Base-by-base conservation (phyloP, 305 asterid species). In the Solanum hybrid region DNA sequence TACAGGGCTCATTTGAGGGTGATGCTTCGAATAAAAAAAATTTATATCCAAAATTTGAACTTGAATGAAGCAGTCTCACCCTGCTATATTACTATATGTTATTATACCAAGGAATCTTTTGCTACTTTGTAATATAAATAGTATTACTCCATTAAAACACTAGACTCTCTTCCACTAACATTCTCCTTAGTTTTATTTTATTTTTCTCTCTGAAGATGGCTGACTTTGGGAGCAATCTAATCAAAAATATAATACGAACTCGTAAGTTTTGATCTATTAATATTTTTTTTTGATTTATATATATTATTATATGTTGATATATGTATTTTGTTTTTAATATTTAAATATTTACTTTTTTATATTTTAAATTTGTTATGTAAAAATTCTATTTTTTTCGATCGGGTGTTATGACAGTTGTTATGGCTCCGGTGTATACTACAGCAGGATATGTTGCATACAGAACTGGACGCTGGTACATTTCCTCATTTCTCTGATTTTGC, bases 401-500 rank as follows among this genome's bases (percentile, higher is more conserved):
- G 1, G 0, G 1, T 76, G 17, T 9, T 42, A 45, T 82, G 72
- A 19, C 87, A 82, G 73, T 82, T 82, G 4, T 82, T 27, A 82
- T 82, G 87, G 87, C 82, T 82, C 73, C 73, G 13, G 73, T 82
- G 17, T 82, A 82, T 82, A 17, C 87, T 9, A 82, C 87, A 45
- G 87, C 87, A 3, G 87, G 87, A 9, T 82, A 82, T 31, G 0
- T 82, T 17, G 73, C 40, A 15, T 82, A 82, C 72, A 82, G 87
- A 45, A 82, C 87, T 45, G 87, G 87, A 45, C 17, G 87, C 8
- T 45, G 87, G 87, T 82, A 81, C 37, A 15, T 22, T 82, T 82
- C 38, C 19, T 45, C 2, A 27, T 27, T 38, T 82, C 37, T 42
- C 10, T 42, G 14, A 81, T 81, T 38, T 37, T 11, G 11, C 60